Conservation (phyloP, 345 rosid species). For the Boechera divaricarpa region DNA sequence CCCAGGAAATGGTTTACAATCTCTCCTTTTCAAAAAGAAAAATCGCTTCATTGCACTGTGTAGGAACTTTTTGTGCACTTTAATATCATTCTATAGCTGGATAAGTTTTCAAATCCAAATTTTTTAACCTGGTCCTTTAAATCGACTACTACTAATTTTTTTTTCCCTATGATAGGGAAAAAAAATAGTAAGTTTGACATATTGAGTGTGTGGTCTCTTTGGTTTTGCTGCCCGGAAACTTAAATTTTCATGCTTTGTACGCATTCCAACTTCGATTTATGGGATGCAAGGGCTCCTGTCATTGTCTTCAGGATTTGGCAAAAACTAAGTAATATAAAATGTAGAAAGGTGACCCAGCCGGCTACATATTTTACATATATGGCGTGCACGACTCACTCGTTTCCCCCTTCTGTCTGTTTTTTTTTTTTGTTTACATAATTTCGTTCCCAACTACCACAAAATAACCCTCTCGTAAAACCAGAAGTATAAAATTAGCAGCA, state of each 20-base stretch:
- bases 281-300: constrained; percentile 21
- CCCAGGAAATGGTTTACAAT: background rate
- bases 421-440: background rate
- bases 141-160: background rate
- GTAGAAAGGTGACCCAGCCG: constrained; percentile 13
- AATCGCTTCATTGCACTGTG: background rate
- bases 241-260: background rate
- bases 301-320: constrained; percentile 11
- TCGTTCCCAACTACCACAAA: constrained; percentile 24
- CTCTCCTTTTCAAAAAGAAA: background rate
- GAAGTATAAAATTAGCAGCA: constrained; percentile 6
- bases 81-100: constrained; percentile 17
- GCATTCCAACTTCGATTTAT: constrained; percentile 15
- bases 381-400: constrained; percentile 45
- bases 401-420: background rate
- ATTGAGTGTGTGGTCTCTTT: background rate
- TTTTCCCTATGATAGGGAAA: background rate
- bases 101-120: background rate
- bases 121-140: background rate
- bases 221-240: background rate
- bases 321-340: constrained; percentile 19
- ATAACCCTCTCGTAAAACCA: background rate
- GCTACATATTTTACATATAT: constrained; percentile 25
- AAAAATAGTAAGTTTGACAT: background rate
- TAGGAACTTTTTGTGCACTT: constrained; percentile 31